Evolutionary conservation across 2,329 filamentous ascomycete species (phyloP).

Genomic region (Colletotrichum musae): DNA sequence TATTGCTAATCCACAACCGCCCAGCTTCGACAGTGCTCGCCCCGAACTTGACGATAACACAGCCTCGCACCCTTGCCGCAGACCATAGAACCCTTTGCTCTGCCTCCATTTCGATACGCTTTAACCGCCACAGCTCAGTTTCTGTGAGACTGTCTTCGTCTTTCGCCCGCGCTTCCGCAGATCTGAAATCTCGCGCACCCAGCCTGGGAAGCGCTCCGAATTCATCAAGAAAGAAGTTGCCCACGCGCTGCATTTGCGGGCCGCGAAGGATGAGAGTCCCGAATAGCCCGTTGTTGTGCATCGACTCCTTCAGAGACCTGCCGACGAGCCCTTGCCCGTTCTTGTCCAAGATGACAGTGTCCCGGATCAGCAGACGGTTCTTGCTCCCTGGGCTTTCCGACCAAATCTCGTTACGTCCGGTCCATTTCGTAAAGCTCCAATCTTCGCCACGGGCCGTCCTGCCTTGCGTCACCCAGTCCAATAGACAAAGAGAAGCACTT

Average conservation of each 20-base stretch:
- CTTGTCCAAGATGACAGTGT: constrained; percentile 83
- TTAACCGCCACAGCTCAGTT: constrained; percentile 67
- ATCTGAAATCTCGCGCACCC: constrained; percentile 83
- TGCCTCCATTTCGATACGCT: constrained; percentile 71
- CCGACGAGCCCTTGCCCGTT: constrained; percentile 53
- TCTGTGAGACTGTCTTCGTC: constrained; percentile 55
- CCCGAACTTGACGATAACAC: constrained; percentile 92
- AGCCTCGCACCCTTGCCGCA: constrained; percentile 83
- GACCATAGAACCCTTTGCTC: constrained; percentile 81
- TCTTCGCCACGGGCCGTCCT: constrained; percentile 87
- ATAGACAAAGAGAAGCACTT: constrained; percentile 78
- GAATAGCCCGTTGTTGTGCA: constrained; percentile 82
- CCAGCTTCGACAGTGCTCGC: constrained; percentile 86
- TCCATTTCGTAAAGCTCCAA: constrained; percentile 87
- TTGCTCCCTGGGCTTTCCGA: constrained; percentile 52
- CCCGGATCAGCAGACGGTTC: constrained; percentile 81
- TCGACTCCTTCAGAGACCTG: constrained; percentile 69
- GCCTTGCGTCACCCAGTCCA: constrained; percentile 96
- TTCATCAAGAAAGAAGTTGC: constrained; percentile 82
- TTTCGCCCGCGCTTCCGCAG: constrained; percentile 62
- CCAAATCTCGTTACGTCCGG: constrained; percentile 92
- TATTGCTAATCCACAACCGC: constrained; percentile 82
- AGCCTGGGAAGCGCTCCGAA: constrained; percentile 86
- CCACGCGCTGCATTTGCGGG: constrained; percentile 74
- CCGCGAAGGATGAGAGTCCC: constrained; percentile 90